These are phyloP conservation scores for Sechiopsis laciniata DNA, from an alignment of 306 rosid species.

Conservation along the genomic window DNA sequence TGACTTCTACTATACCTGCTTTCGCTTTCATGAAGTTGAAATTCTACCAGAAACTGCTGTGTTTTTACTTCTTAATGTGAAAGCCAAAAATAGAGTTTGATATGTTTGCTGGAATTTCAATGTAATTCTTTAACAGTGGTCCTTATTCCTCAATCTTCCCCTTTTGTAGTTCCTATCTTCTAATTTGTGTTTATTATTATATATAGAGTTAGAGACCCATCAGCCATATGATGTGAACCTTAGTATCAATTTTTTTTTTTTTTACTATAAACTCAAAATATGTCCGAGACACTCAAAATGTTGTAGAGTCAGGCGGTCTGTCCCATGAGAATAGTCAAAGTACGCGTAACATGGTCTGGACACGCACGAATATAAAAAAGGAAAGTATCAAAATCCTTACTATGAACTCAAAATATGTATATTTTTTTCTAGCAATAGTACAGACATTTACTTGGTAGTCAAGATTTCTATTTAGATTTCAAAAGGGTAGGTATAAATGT, in stretches of 20 bases:
- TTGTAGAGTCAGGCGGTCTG: no score
- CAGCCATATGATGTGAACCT: background rate
- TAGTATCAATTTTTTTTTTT: background rate
- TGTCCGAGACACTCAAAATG: background rate
- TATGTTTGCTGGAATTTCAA: background rate
- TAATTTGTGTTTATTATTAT: background rate
- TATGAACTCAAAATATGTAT: constrained; percentile 12
- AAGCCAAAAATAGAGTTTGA: background rate
- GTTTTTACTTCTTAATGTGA: background rate
- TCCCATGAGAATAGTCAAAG: no score
- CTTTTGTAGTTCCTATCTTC: background rate
- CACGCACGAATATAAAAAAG: no score
- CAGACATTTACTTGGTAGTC: background rate
- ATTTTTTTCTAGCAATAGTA: constrained; percentile 4
- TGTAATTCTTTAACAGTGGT: background rate
- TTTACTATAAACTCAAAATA: constrained; percentile 10
- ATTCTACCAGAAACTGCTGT: constrained; percentile 4
- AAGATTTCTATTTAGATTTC: constrained; percentile 9
- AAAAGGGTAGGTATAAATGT: constrained; percentile 16
- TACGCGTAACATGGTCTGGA: no score
- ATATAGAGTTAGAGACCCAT: background rate
- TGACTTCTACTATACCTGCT: background rate
- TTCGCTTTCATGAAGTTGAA: constrained; percentile 21
- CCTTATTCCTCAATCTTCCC: constrained; percentile 2
- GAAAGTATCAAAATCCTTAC: background rate